A percentile compares a stretch with the other conserved stretches of the same genome.
Evolutionary conservation across 345 rosid species (phyloP).

Genomic region (Gossypium herbaceum): DNA sequence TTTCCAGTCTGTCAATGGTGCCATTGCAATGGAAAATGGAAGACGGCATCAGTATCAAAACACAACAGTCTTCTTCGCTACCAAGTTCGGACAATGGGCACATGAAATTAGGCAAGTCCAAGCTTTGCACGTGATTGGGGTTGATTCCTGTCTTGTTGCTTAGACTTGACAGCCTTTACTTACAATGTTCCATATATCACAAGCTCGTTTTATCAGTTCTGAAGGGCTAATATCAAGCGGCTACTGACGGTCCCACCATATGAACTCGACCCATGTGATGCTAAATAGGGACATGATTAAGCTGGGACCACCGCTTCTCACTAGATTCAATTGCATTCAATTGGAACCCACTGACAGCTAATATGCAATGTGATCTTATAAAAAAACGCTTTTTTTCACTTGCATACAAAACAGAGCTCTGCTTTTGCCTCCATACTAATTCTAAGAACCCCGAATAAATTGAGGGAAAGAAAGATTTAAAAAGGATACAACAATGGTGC

Average conservation of each 20-base stretch:
- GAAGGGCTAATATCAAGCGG: neutral
- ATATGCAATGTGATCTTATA: conserved; percentile 7
- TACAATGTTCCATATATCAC: neutral
- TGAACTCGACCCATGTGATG: neutral
- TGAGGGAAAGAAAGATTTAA: neutral
- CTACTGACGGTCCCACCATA: neutral
- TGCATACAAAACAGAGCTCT: conserved; percentile 13
- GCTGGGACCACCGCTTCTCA: neutral
- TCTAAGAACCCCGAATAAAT: too few species aligned
- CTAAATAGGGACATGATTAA: conserved; percentile 14
- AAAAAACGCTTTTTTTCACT: neutral
- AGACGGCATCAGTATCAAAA: neutral
- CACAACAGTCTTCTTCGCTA: too few species aligned
- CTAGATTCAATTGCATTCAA: conserved; percentile 15
- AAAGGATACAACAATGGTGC: neutral
- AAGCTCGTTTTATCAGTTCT: neutral
- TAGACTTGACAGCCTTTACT: conserved; percentile 4
- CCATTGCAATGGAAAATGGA: neutral
- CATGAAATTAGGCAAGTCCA: neutral
- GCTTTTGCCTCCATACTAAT: neutral
- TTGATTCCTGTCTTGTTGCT: neutral
- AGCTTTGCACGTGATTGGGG: neutral
- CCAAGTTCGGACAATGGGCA: neutral
- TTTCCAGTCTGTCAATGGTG: neutral
- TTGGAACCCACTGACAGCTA: conserved; percentile 22